Evolutionary conservation across 1,284 basidiomycete species (phyloP).

Genomic region (Apiotrichum sp.): DNA sequence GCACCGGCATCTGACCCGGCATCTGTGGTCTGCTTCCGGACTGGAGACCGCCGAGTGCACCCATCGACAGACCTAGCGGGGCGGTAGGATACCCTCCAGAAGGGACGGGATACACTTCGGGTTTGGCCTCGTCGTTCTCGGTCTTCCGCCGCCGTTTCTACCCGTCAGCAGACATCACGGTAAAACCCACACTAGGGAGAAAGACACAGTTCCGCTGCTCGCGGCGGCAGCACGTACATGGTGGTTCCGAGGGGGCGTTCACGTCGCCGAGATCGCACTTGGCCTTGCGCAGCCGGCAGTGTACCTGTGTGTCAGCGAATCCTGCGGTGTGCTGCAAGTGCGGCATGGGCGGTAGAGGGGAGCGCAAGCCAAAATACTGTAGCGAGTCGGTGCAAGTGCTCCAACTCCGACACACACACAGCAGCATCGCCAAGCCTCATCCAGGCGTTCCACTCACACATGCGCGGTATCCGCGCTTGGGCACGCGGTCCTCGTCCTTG

Average conservation of each 20-base stretch:
- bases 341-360: background rate
- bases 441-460: constrained; percentile 25
- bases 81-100: background rate
- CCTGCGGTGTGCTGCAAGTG: background rate
- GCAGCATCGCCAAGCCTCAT: no score
- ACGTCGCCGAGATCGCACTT: constrained; percentile 50
- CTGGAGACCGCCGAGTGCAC: background rate
- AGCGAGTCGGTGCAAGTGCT: background rate
- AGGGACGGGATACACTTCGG: constrained; percentile 17
- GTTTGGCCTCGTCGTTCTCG: constrained; percentile 15
- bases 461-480: constrained; percentile 41
- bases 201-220: constrained; percentile 49
- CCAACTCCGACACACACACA: background rate
- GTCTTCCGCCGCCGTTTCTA: constrained; percentile 38
- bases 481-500: constrained; percentile 24
- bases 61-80: background rate
- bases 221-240: constrained; percentile 48
- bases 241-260: constrained; percentile 47
- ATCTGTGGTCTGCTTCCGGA: constrained; percentile 9
- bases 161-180: background rate
- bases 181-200: constrained; percentile 36
- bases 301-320: constrained; percentile 24
- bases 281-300: constrained; percentile 47
- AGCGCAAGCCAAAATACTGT: no score
- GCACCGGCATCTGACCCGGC: constrained; percentile 10